Evolutionary conservation across 2,329 filamentous ascomycete species (phyloP), one percentile per base, ranked within the genome.

Genomic region (Leptosphaerulina australis): DNA sequence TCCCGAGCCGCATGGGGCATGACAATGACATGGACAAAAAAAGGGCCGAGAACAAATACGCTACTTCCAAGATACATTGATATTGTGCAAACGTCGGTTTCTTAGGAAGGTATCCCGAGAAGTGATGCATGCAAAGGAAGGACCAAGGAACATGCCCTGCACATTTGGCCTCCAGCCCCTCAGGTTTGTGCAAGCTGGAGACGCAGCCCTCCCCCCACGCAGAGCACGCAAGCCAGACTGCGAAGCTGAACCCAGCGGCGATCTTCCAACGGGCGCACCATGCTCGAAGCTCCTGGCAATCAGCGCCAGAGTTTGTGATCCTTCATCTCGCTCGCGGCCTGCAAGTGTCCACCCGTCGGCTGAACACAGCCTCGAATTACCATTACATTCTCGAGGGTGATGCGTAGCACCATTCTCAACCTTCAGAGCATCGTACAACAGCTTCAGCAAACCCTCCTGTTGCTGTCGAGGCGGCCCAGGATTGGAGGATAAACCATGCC

Each of bases 401-500:
- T 37, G 30, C 21, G 12, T 22, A 39, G 18, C 29, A 21, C n/a
- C 3, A 26, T 8, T n/a, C 21, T 35, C 25, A 33, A 20, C 41
- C n/a, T 18, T 37, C 15, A n/a, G 12, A 21, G 34, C n/a, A 51
- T 40, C 17, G 48, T 36, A 51, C 48, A 43, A 37, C 48, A 12
- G 40, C 10, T 21, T 26, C 36, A 46, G 41, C 36, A 36, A 33
- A 33, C 41, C 31, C 15, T 41, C 29, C 25, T 14, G 36, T 31
- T 17, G 21, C 15, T 30, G 38, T 25, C 17, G n/a, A 21, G 18
- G 25, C 40, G 9, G 25, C 40, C n/a, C 30, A 31, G 40, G 50
- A 45, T 53, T 53, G 50, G 50, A 49, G 50, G 45, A 49, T 18
- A 34, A 53, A 45, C 44, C 31, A 34, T 20, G 24, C 38, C 33